Evolutionary conservation across 768 basidiomycete species (phyloP), one percentile per base, ranked within the genome.

Genomic region (Russula griseocarnosa): DNA sequence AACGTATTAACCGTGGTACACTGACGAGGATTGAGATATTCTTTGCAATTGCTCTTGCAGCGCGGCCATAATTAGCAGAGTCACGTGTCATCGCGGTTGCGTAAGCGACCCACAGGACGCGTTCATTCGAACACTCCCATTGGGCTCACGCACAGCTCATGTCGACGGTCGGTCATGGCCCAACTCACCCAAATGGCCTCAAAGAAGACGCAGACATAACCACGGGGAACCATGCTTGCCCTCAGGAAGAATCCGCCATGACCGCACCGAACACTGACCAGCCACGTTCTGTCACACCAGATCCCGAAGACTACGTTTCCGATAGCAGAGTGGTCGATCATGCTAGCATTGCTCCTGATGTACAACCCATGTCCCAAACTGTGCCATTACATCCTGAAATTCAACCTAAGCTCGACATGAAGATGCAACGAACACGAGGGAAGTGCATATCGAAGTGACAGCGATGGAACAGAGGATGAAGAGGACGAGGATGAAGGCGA

Each of bases 361-460:
- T 51, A 40, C 55, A 55, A 10, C 16, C 8, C 40, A 40, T 56
- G 51, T 32, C 60, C n/a, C 64, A 55, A 28, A 44, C 32, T 36
- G 34, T 55, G 36, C 49, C 32, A 8, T 22, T 24, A 24, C 55
- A 38, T 5, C 13, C 28, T 38, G 44, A 52, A 55, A 49, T 40
- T 18, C 49, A 61, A 46, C 40, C 42, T 10, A 59, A 56, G 22
- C 38, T 49, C 22, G 57, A 14, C 14, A 42, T 6, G 57, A 62
- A 5, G 59, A 52, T 7, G 36, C 34, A 1, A 51, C 49, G 24
- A 24, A 44, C 22, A 50, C 49, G 5, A 64, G 0, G 73, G 69
- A 0, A 72, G 70, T 0, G 73, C 69, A 0, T 71, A 60, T 1
- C 63, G 71, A 0, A 66, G 72, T 2, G 73, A 72, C 0, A 62